Evolutionary conservation across 2,329 filamentous ascomycete species (phyloP).

Genomic region (Sporothrix dimorphospora): DNA sequence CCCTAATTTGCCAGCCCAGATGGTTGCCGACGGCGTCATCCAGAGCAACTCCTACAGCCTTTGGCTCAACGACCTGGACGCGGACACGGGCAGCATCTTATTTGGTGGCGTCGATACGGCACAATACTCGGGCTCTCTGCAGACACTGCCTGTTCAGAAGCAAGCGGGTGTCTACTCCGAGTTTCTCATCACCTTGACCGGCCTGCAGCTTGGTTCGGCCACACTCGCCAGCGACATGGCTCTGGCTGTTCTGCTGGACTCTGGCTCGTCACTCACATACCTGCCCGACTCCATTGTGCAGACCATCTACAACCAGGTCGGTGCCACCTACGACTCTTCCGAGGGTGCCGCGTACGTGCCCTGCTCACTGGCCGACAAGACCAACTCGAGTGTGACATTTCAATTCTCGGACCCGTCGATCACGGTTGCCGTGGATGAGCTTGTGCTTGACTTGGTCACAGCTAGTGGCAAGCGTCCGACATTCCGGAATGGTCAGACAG

Average conservation of each 20-base stretch:
- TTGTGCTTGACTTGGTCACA: conserved; percentile 58
- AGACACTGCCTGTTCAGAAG: conserved; percentile 68
- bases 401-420: conserved; percentile 60
- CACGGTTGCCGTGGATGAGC: conserved; percentile 59
- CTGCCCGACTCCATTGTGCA: conserved; percentile 61
- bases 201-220: conserved; percentile 49
- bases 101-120: conserved; percentile 75
- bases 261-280: conserved; percentile 69
- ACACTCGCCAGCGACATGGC: conserved; percentile 53
- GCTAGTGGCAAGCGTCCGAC: conserved; percentile 51
- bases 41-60: conserved; percentile 71
- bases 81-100: conserved; percentile 67
- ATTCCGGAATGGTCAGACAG: conserved; percentile 56
- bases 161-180: conserved; percentile 57
- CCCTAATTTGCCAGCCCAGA: conserved; percentile 68
- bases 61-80: conserved; percentile 73
- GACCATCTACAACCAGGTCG: conserved; percentile 60
- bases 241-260: conserved; percentile 70
- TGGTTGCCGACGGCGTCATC: conserved; percentile 65
- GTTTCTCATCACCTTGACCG: conserved; percentile 71
- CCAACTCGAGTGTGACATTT: conserved; percentile 52
- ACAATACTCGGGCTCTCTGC: conserved; percentile 64
- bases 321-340: conserved; percentile 59
- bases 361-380: conserved; percentile 53
- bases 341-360: conserved; percentile 64